A percentile compares a stretch with the other conserved stretches of the same genome.
phyloP scores from a whole-genome alignment of 176 grass and related monocot species.

The Themeda triandra region DNA sequence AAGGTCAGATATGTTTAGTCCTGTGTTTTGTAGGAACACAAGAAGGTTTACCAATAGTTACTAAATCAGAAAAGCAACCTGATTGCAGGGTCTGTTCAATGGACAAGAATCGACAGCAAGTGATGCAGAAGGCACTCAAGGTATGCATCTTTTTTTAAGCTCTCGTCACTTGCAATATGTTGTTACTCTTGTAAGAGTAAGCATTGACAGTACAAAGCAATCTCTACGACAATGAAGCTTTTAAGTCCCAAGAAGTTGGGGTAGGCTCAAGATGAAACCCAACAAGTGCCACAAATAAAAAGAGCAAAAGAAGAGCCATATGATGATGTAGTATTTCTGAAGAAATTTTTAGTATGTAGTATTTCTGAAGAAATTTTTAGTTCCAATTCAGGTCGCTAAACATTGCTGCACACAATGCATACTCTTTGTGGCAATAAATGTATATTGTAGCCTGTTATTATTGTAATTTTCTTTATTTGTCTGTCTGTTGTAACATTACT shows the following conservation, averaged over 20 bases:
- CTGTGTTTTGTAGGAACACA: background rate
- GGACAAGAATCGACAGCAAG: slow-evolving; percentile 41
- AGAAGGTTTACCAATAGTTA: background rate
- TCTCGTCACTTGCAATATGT: background rate
- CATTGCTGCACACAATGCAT: background rate
- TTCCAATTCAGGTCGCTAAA: background rate
- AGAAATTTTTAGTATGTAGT: background rate
- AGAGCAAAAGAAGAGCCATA: background rate
- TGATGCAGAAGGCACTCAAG: slow-evolving; percentile 53
- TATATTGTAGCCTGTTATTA: background rate
- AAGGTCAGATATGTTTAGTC: slow-evolving; percentile 39
- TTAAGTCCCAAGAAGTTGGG: background rate
- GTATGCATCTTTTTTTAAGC: slow-evolving; percentile 10
- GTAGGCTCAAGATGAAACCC: background rate
- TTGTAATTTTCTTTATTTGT: background rate
- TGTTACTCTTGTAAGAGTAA: background rate
- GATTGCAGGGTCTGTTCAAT: slow-evolving; percentile 46
- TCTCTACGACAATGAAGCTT: background rate
- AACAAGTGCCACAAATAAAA: background rate
- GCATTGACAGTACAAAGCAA: background rate
- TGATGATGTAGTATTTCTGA: background rate
- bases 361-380: background rate
- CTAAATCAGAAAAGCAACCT: background rate
- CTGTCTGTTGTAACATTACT: background rate
- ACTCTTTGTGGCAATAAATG: background rate